Evolutionary conservation across 129 eudicot genomes (phyloP).

Genomic region (Smallanthus sonchifolius): DNA sequence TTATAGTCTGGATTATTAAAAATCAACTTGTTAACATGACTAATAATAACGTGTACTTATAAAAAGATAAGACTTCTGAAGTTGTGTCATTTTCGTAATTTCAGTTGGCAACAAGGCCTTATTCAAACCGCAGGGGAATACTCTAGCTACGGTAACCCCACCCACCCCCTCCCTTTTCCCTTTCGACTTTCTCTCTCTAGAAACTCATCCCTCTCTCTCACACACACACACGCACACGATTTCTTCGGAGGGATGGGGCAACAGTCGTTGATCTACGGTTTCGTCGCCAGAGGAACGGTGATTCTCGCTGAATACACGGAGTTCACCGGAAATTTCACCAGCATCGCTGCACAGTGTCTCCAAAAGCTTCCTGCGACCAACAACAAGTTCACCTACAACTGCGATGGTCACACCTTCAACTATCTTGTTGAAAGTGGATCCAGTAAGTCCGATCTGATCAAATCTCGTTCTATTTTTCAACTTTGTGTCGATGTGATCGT

Average conservation of each 20-base stretch:
- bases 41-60: too few relatives aligned
- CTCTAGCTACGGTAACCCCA: slow-evolving; percentile 7
- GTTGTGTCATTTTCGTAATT: slow-evolving; percentile 21
- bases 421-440: slow-evolving; percentile 54
- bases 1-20: too few relatives aligned
- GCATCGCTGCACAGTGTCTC: slow-evolving; percentile 55
- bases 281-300: slow-evolving; percentile 56
- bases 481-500: slow-evolving; percentile 8
- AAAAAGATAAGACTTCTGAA: background rate
- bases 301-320: slow-evolving; percentile 53
- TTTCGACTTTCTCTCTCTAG: slow-evolving; percentile 28
- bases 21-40: too few relatives aligned
- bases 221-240: background rate
- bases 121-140: background rate
- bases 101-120: background rate
- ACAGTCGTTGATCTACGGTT: slow-evolving; percentile 48
- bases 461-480: background rate
- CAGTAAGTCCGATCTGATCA: slow-evolving; percentile 41
- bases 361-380: slow-evolving; percentile 57
- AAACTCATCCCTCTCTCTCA: background rate
- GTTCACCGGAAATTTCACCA: slow-evolving; percentile 51
- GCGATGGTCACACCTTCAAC: slow-evolving; percentile 60
- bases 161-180: slow-evolving; percentile 18
- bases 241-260: slow-evolving; percentile 35
- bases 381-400: slow-evolving; percentile 52